Evolutionary conservation across 176 grass and related monocot species (phyloP).

Genomic region (Oryza glumipatula): DNA sequence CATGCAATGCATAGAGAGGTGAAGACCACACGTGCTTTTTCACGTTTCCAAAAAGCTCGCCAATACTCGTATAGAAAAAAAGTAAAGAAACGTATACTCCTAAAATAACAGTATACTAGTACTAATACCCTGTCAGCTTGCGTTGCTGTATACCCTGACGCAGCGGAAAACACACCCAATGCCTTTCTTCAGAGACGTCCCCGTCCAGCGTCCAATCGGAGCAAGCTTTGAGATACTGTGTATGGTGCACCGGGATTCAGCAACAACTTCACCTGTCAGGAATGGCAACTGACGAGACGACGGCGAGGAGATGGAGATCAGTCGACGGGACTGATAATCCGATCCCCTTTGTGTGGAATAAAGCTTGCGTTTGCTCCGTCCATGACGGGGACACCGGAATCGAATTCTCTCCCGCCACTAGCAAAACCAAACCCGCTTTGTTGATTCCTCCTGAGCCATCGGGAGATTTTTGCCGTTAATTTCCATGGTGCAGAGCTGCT

Average conservation of each 20-base stretch:
- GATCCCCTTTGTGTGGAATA: conserved; percentile 29
- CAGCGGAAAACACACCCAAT: not conserved
- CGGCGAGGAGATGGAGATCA: not conserved
- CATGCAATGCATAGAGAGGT: no score
- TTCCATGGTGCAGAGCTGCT: not conserved
- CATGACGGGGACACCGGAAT: not conserved
- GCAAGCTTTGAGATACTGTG: not conserved
- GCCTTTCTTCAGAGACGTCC: not conserved
- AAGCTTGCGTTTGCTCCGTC: not conserved
- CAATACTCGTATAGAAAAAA: no score
- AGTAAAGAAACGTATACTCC: no score
- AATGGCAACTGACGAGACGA: not conserved
- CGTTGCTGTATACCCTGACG: not conserved
- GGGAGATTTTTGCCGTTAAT: not conserved
- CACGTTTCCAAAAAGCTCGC: no score
- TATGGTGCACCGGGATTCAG: conserved; percentile 32
- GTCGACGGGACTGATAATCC: conserved; percentile 26
- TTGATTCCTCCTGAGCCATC: conserved; percentile 48
- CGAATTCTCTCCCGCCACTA: not conserved
- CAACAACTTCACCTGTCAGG: conserved; percentile 1
- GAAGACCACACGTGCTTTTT: no score
- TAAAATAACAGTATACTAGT: no score
- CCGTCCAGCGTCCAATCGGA: not conserved
- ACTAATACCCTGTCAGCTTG: not conserved
- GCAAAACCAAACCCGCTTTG: not conserved